Conservation (phyloP, 495 filamentous ascomycete genomes). For the Barbatosphaeria neglecta region DNA sequence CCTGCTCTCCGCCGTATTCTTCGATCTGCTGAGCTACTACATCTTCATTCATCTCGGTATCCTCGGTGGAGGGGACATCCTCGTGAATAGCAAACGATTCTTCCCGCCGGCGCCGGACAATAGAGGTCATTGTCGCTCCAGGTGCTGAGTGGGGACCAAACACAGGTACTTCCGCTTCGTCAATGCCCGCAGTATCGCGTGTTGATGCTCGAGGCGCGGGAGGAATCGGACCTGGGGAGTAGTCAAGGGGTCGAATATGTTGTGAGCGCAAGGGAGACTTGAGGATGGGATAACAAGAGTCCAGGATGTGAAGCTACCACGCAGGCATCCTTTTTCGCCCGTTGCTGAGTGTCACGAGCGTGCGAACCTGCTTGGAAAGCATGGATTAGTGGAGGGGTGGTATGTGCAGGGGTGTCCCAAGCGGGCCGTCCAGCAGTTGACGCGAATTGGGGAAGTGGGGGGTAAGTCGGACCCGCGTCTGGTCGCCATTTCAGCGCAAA, state of each 20-base stretch:
- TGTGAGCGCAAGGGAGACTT: too few relatives aligned
- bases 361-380: not conserved
- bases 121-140: conserved; percentile 9
- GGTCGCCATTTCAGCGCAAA: conserved; percentile 8
- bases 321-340: too few relatives aligned
- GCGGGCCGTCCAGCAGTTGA: conserved; percentile 8
- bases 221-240: too few relatives aligned
- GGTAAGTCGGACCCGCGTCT: conserved; percentile 1
- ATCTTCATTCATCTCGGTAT: conserved; percentile 10
- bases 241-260: too few relatives aligned
- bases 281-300: too few relatives aligned
- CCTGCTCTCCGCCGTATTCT: conserved; percentile 23
- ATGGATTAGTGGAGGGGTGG: not conserved
- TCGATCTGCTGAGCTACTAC: conserved; percentile 23
- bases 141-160: not conserved
- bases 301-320: too few relatives aligned
- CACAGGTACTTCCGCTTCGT: too few relatives aligned
- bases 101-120: conserved; percentile 8
- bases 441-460: conserved; percentile 8
- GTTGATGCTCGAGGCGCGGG: too few relatives aligned
- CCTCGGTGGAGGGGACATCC: conserved; percentile 14
- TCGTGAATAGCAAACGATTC: conserved; percentile 31
- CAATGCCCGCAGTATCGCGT: too few relatives aligned
- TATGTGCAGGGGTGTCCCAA: not conserved
- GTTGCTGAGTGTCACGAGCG: too few relatives aligned